Base-by-base conservation (phyloP, 306 rosid genomes). In the Inga leiocalycina region DNA sequence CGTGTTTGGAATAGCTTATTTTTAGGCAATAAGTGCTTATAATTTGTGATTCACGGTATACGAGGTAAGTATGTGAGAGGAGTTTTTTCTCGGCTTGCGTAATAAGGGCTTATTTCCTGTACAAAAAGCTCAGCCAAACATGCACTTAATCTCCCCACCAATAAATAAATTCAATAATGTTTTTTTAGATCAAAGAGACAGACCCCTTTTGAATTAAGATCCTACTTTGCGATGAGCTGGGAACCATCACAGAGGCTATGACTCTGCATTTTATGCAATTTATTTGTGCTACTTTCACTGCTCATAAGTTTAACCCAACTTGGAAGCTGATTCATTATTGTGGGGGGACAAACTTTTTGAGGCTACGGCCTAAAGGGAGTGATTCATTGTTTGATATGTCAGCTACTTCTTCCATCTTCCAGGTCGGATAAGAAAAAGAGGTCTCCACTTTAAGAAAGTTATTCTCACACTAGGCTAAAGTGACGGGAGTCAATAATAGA, bases 371-470 rank as follows among this genome's bases (percentile, higher is more conserved):
- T 65, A 79, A 78, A 81, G 66, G 46, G 44, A 35, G 80, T 67
- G 82, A 35, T 62, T 44, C 80, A 87, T 81, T 54, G 83, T 88
- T 85, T 80, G 84, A 80, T 79, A 83, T 87, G 75, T 81, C 81
- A 83, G 82, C 64, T 85, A 57, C 54, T 76, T 17, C 79, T 34
- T 39, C 74, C 66, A 64, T 72, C 89, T 86, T 83, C 68, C 76
- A 54, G 65, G 72, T 84, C 67, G n/a, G 84, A 75, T 89, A 88
- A 88, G 82, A 22, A 89, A 84, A 87, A 85, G 79, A 70, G 83
- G 84, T 74, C 78, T 51, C 67, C 49, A 71, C 91, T 89, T 92
- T 90, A 90, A 81, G 88, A 89, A 93, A 87, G 89, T 68, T 82
- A 65, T 85, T 65, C 76, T 48, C 43, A 13, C 77, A 71, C 83